Evolutionary conservation across 208 protist species (phyloP), one percentile per base, ranked within the genome.

Genomic region (Crithidia thermophila): DNA sequence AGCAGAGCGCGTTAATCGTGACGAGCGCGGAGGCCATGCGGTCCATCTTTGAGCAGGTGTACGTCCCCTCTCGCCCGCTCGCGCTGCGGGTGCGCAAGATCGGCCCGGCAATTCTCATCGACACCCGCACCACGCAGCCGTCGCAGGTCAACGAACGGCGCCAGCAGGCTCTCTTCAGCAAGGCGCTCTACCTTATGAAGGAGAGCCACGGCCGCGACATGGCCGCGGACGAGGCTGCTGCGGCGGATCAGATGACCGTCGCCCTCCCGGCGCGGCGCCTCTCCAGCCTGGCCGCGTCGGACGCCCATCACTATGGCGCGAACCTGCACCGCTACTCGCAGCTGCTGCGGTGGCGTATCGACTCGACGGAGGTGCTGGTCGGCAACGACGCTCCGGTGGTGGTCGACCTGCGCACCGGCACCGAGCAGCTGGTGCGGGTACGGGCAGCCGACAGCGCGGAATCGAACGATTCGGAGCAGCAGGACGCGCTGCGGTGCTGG

Each of bases 311-410:
- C 34, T 63, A 58, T n/a, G 68, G 68, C 20, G 61, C 30, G 53
- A 62, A 47, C 31, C 47, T 67, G 30, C 68, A 75, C 57, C 78
- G 82, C 20, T 94, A 87, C 60, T 85, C 82, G 16, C 80, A 93
- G 37, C 75, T 87, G 45, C 73, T 94, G 34, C 78, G 75, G 16
- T 94, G 85, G 82, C 83, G 87, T 36, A 91, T 94, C 56, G 86
- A 85, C 51, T 20, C 60, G 27, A 81, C 88, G 59, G 84, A 90
- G 74, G 78, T 92, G 42, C 62, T 94, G 20, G 81, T 96, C 30
- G 91, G 91, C 50, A 76, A 90, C 39, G 91, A 96, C 67, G 86
- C 84, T 1, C 91, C 91, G 4, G 72, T 96, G 56, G 56, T 91
- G n/a, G 16, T 88, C 11, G 84, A 94, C 60, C 46, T 67, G 13